These are phyloP conservation scores for Magnolia kwangsiensis DNA, from an alignment of 164 flowering plant genomes.

Conservation along the genomic window DNA sequence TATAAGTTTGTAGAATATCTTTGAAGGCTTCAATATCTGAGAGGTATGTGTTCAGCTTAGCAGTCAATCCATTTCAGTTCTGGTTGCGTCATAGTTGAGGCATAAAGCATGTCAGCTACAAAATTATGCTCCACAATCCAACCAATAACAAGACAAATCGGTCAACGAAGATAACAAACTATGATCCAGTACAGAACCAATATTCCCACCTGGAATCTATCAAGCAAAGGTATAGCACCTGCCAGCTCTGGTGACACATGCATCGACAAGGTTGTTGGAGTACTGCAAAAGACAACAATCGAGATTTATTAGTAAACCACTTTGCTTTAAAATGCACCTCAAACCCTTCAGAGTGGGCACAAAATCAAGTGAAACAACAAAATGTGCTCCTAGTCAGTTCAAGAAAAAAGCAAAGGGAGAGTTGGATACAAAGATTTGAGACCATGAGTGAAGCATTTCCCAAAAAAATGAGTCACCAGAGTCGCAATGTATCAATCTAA, in stretches of 20 bases:
- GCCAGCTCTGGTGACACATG: conserved; percentile 81
- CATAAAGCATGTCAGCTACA: not conserved
- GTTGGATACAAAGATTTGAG: not conserved
- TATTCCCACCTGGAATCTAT: conserved; percentile 76
- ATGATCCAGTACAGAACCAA: not conserved
- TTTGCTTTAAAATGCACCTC: not conserved
- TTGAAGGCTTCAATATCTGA: not conserved
- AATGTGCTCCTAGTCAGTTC: not conserved
- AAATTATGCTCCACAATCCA: not conserved
- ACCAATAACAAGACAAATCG: not conserved
- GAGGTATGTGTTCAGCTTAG: not conserved
- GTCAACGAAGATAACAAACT: not conserved
- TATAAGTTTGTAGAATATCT: not conserved
- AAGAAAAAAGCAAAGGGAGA: not conserved
- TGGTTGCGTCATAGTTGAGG: not conserved
- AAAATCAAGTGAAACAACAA: not conserved
- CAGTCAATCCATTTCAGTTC: not conserved
- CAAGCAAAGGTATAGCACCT: conserved; percentile 85
- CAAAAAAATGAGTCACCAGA: too few species aligned
- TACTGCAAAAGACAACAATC: conserved; percentile 38
- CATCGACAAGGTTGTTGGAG: conserved; percentile 62
- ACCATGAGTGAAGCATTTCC: too few species aligned
- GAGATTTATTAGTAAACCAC: not conserved
- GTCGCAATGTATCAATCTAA: not conserved
- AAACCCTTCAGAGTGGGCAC: not conserved